These are phyloP conservation scores for Corchorus olitorius DNA, from an alignment of 345 rosid genomes.

Conservation along the genomic window DNA sequence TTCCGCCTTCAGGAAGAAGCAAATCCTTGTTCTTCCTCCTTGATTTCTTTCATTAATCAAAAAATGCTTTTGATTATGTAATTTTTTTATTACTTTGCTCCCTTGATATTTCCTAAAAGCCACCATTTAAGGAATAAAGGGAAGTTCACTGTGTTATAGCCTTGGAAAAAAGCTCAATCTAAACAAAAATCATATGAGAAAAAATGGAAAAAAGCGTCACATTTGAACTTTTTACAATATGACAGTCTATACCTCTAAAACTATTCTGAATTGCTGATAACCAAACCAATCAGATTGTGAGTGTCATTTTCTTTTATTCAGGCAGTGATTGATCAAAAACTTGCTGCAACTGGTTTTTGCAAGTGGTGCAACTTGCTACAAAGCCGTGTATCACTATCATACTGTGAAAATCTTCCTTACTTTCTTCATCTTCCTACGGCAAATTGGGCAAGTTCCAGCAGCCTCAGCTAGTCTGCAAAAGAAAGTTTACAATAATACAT, in stretches of 20 bases:
- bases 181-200: not conserved
- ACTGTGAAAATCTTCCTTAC: conserved; percentile 88
- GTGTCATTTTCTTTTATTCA: not conserved
- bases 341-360: conserved; percentile 7
- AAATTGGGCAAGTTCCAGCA: conserved; percentile 78
- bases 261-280: not conserved
- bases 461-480: conserved; percentile 82
- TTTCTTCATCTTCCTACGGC: conserved; percentile 85
- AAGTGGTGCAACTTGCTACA: no score
- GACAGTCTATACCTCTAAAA: no score
- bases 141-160: no score
- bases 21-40: not conserved
- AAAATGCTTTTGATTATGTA: no score
- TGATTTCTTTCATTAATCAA: no score
- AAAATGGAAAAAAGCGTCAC: not conserved
- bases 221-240: not conserved
- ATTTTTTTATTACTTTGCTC: no score
- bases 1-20: not conserved
- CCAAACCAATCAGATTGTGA: not conserved
- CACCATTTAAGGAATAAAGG: no score
- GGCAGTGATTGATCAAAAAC: not conserved
- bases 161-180: no score
- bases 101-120: no score
- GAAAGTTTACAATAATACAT: not conserved
- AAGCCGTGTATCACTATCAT: conserved; percentile 15